Percentiles rank a stretch among this genome's conserved stretches.
Conservation (phyloP, 192 early-diverging fungal species). For the Rhizophagus clarus region DNA sequence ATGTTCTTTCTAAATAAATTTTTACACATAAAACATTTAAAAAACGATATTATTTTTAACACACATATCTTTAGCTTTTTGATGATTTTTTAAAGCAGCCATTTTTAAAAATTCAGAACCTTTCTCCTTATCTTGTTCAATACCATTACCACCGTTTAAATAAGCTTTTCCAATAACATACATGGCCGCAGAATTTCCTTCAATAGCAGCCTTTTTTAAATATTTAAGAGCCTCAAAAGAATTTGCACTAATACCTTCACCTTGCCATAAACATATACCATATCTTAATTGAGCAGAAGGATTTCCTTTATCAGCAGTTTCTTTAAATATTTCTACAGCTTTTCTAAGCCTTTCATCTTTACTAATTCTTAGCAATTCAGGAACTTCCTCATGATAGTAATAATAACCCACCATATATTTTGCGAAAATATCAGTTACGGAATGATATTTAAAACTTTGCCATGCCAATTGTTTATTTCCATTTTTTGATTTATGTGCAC, state of each 20-base stretch:
- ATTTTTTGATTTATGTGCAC: not conserved
- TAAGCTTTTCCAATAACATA: constrained; percentile 22
- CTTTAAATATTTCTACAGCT: constrained; percentile 4
- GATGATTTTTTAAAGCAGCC: constrained; percentile 10
- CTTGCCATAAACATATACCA: constrained; percentile 14
- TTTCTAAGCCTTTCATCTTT: not conserved
- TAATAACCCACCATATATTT: constrained; percentile 20
- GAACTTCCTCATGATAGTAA: not conserved
- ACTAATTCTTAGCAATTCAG: not conserved
- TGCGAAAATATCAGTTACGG: not conserved
- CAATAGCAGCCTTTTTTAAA: not conserved
- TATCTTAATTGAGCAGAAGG: constrained; percentile 19
- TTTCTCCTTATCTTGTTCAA: not conserved
- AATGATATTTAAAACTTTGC: not conserved
- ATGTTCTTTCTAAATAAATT: too few relatives aligned
- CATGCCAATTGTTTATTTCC: constrained; percentile 10
- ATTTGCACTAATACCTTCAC: not conserved
- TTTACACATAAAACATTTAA: not conserved
- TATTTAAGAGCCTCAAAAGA: constrained; percentile 2
- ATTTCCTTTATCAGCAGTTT: constrained; percentile 19
- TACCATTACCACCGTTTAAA: not conserved
- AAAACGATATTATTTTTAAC: not conserved
- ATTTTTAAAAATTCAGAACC: constrained; percentile 18
- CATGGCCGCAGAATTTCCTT: constrained; percentile 9
- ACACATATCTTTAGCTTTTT: constrained; percentile 18